Evolutionary conservation across 768 basidiomycete species (phyloP).

Genomic region (Mrakia hoshinonis): DNA sequence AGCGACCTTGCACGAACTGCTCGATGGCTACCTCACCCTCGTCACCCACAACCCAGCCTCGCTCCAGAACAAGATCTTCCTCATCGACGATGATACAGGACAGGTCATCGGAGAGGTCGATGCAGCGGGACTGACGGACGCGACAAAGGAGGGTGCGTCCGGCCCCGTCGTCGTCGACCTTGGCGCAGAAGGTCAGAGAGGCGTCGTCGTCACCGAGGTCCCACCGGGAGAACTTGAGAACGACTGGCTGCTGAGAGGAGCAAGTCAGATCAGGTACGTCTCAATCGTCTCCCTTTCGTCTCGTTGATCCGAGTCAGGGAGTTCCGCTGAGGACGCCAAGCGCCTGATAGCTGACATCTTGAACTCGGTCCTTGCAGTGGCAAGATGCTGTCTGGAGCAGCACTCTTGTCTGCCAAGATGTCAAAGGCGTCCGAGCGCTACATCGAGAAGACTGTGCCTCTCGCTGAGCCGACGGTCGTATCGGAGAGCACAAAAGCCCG

Average conservation of each 20-base stretch:
- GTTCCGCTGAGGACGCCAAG: too few species aligned
- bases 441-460: constrained; percentile 19
- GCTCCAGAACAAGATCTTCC: constrained; percentile 9
- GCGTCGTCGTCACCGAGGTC: constrained; percentile 26
- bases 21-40: constrained; percentile 2
- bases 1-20: constrained; percentile 13
- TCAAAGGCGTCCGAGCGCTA: constrained; percentile 7
- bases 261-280: constrained; percentile 15
- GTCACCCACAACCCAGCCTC: constrained; percentile 7
- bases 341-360: neutral
- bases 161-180: constrained; percentile 14
- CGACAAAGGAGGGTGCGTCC: neutral
- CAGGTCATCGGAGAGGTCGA: constrained; percentile 28
- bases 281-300: too few species aligned
- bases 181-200: neutral
- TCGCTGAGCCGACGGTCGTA: constrained; percentile 10
- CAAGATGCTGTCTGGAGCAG: constrained; percentile 14
- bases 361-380: neutral
- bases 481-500: neutral
- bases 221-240: constrained; percentile 19
- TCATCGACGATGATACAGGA: constrained; percentile 27
- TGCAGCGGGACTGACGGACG: neutral
- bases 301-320: neutral
- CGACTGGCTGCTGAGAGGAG: constrained; percentile 26
- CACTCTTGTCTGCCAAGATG: neutral